Conservation (phyloP, 1,139 yeast species). For the Diutina neorugosa region DNA sequence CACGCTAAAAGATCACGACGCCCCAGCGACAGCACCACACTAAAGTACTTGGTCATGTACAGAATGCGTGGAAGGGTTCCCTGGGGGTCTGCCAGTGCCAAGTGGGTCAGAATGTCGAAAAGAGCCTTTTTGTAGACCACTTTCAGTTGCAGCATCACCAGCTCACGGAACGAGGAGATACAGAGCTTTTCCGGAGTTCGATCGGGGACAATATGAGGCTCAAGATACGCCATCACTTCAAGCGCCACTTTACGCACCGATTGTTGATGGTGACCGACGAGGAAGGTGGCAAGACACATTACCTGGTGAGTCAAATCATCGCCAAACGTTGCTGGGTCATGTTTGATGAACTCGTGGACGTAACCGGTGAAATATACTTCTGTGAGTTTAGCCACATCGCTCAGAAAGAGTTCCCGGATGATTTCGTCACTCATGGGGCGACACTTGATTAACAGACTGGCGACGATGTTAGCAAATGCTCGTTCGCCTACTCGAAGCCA, state of each 20-base stretch:
- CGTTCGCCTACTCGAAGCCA: constrained; percentile 38
- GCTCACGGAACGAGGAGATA: background rate
- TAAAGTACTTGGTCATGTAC: constrained; percentile 60
- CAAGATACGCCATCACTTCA: constrained; percentile 9
- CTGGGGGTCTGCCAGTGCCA: constrained; percentile 47
- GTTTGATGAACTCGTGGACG: constrained; percentile 42
- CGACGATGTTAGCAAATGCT: constrained; percentile 62
- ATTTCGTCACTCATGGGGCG: constrained; percentile 35
- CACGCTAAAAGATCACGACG: constrained; percentile 73
- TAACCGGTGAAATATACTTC: constrained; percentile 63
- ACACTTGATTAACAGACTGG: constrained; percentile 29
- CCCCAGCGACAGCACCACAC: constrained; percentile 39
- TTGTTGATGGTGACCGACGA: constrained; percentile 53
- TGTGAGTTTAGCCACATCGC: constrained; percentile 48
- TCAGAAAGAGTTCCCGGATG: constrained; percentile 51
- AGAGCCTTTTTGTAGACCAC: constrained; percentile 72
- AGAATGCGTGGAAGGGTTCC: constrained; percentile 54
- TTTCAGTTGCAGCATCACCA: constrained; percentile 48
- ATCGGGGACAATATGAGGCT: background rate
- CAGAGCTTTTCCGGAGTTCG: background rate
- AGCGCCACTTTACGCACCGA: constrained; percentile 56
- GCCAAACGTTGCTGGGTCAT: constrained; percentile 19
- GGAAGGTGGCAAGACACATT: constrained; percentile 52
- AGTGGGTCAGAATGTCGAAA: constrained; percentile 51
- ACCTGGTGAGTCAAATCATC: constrained; percentile 42